Evolutionary conservation across 2,329 filamentous ascomycete species (phyloP).

Genomic region (Ophiostoma populinum): DNA sequence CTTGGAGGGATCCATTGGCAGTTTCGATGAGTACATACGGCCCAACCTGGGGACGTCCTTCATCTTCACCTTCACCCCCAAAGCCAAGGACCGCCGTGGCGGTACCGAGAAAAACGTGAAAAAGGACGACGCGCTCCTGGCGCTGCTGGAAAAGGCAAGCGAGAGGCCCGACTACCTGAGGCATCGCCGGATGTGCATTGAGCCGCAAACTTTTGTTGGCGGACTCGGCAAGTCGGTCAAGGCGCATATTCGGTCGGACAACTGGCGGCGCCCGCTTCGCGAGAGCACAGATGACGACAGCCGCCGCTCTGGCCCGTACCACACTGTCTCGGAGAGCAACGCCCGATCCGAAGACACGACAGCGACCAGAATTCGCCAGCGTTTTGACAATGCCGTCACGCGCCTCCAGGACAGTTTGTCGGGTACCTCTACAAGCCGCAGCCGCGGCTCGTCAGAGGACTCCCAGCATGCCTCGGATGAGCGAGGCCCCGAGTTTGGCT

Average conservation of each 20-base stretch:
- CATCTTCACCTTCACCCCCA: conserved; percentile 8
- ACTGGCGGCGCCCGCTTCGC: too few relatives aligned
- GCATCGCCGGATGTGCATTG: too few relatives aligned
- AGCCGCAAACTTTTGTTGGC: too few relatives aligned
- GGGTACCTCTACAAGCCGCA: too few relatives aligned
- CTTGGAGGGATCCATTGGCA: conserved; percentile 2
- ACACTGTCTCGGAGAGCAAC: too few relatives aligned
- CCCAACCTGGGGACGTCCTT: conserved; percentile 3
- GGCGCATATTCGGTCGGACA: background rate
- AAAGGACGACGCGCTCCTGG: background rate
- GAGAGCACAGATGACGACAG: too few relatives aligned
- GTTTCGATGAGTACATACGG: conserved; percentile 1
- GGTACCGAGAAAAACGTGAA: background rate
- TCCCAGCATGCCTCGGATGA: too few relatives aligned
- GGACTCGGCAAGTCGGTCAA: too few relatives aligned
- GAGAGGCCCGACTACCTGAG: too few relatives aligned
- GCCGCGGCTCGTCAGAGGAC: too few relatives aligned
- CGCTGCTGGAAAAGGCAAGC: conserved; percentile 4
- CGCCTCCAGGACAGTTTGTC: conserved; percentile 8
- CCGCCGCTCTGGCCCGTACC: too few relatives aligned
- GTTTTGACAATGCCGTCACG: conserved; percentile 8
- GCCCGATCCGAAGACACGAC: background rate
- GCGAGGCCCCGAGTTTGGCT: too few relatives aligned
- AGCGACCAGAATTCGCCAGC: conserved; percentile 1
- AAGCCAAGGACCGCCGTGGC: background rate